Conservation (phyloP, 305 asterid genomes). For the Fraxinus nigra region DNA sequence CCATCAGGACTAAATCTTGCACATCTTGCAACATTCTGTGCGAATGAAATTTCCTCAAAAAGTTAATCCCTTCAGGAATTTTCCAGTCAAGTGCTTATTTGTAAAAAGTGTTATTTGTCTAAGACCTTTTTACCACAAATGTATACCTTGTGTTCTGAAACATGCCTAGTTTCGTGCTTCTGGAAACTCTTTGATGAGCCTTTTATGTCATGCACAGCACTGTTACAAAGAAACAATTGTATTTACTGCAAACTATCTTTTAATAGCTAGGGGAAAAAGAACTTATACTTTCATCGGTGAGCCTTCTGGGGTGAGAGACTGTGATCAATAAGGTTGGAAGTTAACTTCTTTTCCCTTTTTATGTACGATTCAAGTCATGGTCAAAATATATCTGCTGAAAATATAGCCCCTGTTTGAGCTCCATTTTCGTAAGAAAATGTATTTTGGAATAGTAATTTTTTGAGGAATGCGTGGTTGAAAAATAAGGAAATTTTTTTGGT, state of each 20-base stretch:
- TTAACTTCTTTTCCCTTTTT: neutral
- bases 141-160: constrained; percentile 88
- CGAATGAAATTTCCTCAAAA: neutral
- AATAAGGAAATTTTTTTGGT: neutral
- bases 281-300: neutral
- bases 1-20: constrained; percentile 93
- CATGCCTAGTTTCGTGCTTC: constrained; percentile 71
- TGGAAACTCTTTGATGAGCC: constrained; percentile 70
- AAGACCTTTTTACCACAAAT: constrained; percentile 16
- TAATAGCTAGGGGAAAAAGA: neutral
- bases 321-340: neutral
- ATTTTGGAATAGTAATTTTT: neutral
- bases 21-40: constrained; percentile 74
- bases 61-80: constrained; percentile 21
- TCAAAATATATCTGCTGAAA: neutral
- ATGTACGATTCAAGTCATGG: neutral
- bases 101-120: constrained; percentile 12
- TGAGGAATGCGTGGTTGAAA: neutral
- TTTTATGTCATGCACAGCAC: constrained; percentile 55
- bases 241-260: neutral
- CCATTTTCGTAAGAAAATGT: neutral
- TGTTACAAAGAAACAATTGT: constrained; percentile 26
- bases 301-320: neutral
- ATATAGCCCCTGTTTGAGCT: constrained; percentile 1
- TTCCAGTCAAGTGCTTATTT: constrained; percentile 5